These are phyloP conservation scores for Podospora bellae-mahoneyi DNA, from an alignment of 495 filamentous ascomycete species.

Conservation along the genomic window DNA sequence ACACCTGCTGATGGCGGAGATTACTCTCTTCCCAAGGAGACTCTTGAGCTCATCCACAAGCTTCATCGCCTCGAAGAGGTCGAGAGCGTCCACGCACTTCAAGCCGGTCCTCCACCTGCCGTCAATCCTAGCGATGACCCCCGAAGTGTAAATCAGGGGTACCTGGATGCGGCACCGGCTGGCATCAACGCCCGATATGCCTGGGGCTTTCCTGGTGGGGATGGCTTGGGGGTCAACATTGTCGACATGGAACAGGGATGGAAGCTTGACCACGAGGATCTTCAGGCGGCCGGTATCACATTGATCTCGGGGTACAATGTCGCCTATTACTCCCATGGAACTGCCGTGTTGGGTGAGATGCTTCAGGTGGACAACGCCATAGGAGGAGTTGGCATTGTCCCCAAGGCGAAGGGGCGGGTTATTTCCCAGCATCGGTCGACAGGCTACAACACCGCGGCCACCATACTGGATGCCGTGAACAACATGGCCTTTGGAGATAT, in stretches of 20 bases:
- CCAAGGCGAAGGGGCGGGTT: constrained; percentile 16
- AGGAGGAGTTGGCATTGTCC: constrained; percentile 22
- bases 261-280: constrained; percentile 14
- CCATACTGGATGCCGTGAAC: constrained; percentile 21
- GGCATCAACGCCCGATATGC: constrained; percentile 24
- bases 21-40: background rate
- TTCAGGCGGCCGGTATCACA: constrained; percentile 12
- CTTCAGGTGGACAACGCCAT: constrained; percentile 22
- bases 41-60: background rate
- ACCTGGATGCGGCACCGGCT: constrained; percentile 16
- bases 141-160: constrained; percentile 10
- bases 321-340: constrained; percentile 17
- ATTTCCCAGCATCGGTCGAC: constrained; percentile 8
- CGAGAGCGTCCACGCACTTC: background rate
- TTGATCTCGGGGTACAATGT: constrained; percentile 8
- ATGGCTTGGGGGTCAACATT: constrained; percentile 14
- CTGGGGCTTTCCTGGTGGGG: constrained; percentile 19
- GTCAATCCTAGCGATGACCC: constrained; percentile 10
- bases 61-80: background rate
- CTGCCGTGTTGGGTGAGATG: constrained; percentile 24
- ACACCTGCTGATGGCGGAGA: constrained; percentile 1
- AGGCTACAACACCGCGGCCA: constrained; percentile 14
- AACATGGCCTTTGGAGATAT: constrained; percentile 20
- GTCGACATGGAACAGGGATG: constrained; percentile 22
- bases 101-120: background rate